Evolutionary conservation across 2,329 filamentous ascomycete genomes (phyloP), one percentile per base, ranked within the genome.

Genomic region (Incumbomyces delicatus): DNA sequence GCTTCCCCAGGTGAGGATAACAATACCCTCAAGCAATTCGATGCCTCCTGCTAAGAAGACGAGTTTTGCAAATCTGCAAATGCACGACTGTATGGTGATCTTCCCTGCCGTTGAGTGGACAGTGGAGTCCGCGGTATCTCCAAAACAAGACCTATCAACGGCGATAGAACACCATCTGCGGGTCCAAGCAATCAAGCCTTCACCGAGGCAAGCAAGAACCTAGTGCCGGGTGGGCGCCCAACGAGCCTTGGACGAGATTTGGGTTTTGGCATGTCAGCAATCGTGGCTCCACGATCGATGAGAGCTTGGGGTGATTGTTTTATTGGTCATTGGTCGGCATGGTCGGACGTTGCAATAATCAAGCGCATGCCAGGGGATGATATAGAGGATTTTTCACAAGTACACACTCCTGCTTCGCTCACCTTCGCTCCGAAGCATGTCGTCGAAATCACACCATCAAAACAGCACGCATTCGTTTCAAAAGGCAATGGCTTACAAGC

Each of bases 401-500:
- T 6, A 14, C 18, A 18, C 13, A 45, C 37, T 45, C 33, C 42
- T 36, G 42, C 42, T 45, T 45, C 37, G 34, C 33, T 38, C 17
- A 38, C 18, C 14, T 37, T 22, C 27, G 20, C 10, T 27, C 31
- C 12, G 32, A 45, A 31, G 29, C 41, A 44, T 16, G 32, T 27
- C 12, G 12, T 14, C 20, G 34, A 38, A 31, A 22, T 12, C 33
- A 31, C 42, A 45, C 29, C 18, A 17, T 37, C 12, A 27, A 33
- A 17, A 22, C 14, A 30, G 22, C 36, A 38, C 34, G 30, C 42
- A 45, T 22, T 45, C 42, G 34, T 38, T 38, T 6, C 12, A 11
- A 45, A 6, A 16, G 5, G 36, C 12, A 16, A 16, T 22, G 17
- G 6, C n/a, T 29, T 45, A 32, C 18, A 37, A 20, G 6, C 42